Evolutionary conservation across 805 yeast genomes (phyloP).

Genomic region (Schizosaccharomyces lindneri): DNA sequence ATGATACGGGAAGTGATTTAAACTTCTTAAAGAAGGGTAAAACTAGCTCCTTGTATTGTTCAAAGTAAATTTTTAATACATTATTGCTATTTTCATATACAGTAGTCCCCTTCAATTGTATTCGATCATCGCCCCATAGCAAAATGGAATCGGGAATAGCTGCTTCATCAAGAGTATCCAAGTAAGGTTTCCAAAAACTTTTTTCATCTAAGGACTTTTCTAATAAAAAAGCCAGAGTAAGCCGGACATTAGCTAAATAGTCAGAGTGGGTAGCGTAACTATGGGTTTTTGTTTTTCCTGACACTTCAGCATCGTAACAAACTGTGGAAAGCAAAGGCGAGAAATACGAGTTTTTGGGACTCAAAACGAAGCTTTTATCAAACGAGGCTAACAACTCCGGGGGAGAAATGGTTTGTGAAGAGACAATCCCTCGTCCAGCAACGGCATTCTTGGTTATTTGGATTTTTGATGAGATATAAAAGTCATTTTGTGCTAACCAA

Average conservation of each 20-base stretch:
- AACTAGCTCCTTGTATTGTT: background rate
- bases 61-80: background rate
- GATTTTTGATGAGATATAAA: background rate
- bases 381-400: background rate
- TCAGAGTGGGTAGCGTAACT: background rate
- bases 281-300: background rate
- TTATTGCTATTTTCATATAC: background rate
- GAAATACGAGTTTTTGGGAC: background rate
- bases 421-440: background rate
- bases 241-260: background rate
- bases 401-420: background rate
- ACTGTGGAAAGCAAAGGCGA: background rate
- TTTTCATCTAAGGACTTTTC: background rate
- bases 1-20: background rate
- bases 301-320: background rate
- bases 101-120: background rate
- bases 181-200: background rate
- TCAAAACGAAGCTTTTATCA: background rate
- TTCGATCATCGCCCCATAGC: background rate
- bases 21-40: background rate
- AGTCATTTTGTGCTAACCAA: background rate
- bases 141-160: background rate
- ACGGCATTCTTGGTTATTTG: background rate
- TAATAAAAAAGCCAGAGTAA: background rate
- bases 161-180: background rate